phyloP scores from a whole-genome alignment of 257 asterid species.

The Ilex aquifolium region DNA sequence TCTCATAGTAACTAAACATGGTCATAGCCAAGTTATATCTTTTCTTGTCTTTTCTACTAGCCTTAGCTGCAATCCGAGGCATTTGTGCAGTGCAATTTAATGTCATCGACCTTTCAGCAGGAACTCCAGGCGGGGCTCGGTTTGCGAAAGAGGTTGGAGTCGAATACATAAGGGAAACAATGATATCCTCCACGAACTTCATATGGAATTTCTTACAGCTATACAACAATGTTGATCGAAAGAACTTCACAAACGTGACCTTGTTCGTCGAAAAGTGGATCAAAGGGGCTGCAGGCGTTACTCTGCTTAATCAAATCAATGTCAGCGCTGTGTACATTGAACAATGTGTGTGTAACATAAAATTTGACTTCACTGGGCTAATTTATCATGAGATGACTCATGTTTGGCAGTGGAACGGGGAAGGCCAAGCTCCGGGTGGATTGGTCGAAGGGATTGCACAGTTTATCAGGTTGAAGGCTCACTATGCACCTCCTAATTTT shows the following conservation, averaged over 20 bases:
- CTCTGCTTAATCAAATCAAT: not conserved
- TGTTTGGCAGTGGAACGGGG: conserved; percentile 35
- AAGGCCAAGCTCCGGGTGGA: conserved; percentile 27
- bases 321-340: not conserved
- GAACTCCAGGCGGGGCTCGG: conserved; percentile 2
- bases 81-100: not conserved
- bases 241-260: not conserved
- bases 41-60: not conserved
- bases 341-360: too few species aligned
- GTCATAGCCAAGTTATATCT: too few species aligned
- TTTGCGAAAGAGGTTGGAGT: conserved; percentile 5
- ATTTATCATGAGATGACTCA: conserved; percentile 43
- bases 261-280: not conserved
- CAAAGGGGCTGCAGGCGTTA: not conserved
- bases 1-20: too few species aligned
- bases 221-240: not conserved
- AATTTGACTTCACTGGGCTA: too few species aligned
- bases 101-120: not conserved
- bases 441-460: conserved; percentile 37
- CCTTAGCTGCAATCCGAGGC: conserved; percentile 1
- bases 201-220: conserved; percentile 24
- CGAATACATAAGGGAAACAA: conserved; percentile 13
- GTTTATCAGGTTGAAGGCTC: conserved; percentile 24
- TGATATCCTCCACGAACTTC: conserved; percentile 21
- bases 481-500: not conserved